Conservation (phyloP, 140 eudicot species). For the Cichorium intybus region DNA sequence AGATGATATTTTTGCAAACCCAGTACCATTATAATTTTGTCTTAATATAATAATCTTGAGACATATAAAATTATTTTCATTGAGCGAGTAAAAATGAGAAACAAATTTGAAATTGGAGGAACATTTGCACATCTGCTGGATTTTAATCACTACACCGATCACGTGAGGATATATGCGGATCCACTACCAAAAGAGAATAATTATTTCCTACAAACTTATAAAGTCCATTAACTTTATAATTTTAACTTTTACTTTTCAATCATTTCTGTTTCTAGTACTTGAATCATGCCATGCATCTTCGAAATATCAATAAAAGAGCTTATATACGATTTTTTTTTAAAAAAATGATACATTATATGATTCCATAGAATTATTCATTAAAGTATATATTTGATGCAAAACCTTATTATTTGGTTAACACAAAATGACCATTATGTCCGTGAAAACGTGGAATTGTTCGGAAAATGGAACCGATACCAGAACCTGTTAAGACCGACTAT, state of each 20-base stretch:
- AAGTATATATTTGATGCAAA: too few relatives aligned
- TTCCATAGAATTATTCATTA: neutral
- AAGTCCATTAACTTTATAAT: slow-evolving; percentile 18
- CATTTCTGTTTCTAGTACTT: slow-evolving; percentile 8
- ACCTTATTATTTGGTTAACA: too few relatives aligned
- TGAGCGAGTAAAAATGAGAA: neutral
- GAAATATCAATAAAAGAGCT: too few relatives aligned
- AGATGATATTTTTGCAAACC: too few relatives aligned
- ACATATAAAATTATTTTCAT: neutral
- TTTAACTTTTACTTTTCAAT: slow-evolving; percentile 18
- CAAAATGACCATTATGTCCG: too few relatives aligned
- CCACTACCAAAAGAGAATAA: slow-evolving; percentile 15
- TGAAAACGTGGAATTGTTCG: too few relatives aligned
- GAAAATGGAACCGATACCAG: too few relatives aligned
- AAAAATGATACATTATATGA: neutral
- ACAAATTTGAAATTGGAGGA: neutral
- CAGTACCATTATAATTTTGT: too few relatives aligned
- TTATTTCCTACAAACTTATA: slow-evolving; percentile 17
- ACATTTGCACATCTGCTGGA: slow-evolving; percentile 9
- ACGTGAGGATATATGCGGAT: slow-evolving; percentile 37
- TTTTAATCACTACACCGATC: slow-evolving; percentile 31
- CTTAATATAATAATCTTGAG: too few relatives aligned
- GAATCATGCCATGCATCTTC: neutral
- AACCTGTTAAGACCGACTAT: too few relatives aligned
- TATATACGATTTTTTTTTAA: too few relatives aligned